These are phyloP conservation scores for Acacia acuminata DNA, from an alignment of 306 rosid genomes.

Conservation along the genomic window DNA sequence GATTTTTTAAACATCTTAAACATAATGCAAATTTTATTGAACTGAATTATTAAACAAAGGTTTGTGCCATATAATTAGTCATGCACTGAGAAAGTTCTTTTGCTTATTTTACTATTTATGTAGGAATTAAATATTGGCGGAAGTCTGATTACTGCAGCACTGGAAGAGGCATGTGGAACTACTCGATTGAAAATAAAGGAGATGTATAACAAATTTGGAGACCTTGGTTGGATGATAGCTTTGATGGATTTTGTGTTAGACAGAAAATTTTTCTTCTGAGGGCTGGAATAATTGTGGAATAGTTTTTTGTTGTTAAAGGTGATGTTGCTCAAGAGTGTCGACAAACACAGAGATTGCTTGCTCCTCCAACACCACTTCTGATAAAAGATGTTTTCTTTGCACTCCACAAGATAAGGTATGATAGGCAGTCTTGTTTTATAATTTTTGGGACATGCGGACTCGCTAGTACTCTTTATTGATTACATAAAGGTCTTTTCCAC, in stretches of 20 bases:
- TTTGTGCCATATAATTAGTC: neutral
- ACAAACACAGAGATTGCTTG: conserved; percentile 84
- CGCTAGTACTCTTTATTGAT: conserved; percentile 8
- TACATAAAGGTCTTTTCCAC: conserved; percentile 11
- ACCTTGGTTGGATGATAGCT: conserved; percentile 67
- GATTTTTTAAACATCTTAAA: neutral
- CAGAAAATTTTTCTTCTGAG: conserved; percentile 25
- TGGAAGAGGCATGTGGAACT: conserved; percentile 90
- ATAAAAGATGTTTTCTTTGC: conserved; percentile 77
- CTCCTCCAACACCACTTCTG: conserved; percentile 75
- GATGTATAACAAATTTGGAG: conserved; percentile 89
- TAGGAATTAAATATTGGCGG: conserved; percentile 94
- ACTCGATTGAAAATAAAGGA: conserved; percentile 67
- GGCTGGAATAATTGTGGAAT: conserved; percentile 34
- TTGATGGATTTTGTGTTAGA: conserved; percentile 31
- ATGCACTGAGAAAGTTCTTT: conserved; percentile 17
- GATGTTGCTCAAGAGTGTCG: conserved; percentile 97
- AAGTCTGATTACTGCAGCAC: conserved; percentile 78
- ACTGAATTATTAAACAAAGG: neutral
- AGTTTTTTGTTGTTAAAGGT: conserved; percentile 57
- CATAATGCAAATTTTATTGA: neutral
- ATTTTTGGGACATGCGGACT: neutral
- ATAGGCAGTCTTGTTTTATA: conserved; percentile 13
- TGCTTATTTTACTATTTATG: conserved; percentile 22
- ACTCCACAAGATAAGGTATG: conserved; percentile 76